Evolutionary conservation across 2,329 filamentous ascomycete genomes (phyloP), one percentile per base, ranked within the genome.

Genomic region (Calonectria honghensis): DNA sequence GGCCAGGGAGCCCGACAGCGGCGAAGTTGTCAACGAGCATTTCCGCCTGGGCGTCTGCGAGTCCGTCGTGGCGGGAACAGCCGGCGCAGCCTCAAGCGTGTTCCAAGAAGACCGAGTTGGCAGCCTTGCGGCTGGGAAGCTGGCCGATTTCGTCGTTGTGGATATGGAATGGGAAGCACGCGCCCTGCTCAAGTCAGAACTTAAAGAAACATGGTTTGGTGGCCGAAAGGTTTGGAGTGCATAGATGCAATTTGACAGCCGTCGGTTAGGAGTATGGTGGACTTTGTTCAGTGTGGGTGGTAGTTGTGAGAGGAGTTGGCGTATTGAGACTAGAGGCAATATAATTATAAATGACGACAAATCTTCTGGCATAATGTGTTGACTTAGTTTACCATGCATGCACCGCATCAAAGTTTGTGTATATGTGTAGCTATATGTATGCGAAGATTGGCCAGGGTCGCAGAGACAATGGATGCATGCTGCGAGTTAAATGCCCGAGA

Each of bases 151-250:
- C 68, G 88, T 89, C 3, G 78, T 84, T 5, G 78, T 85, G 3
- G 84, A 86, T 59, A 82, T 91, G 88, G 82, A 85, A 57, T 91
- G 89, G 88, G 86, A 88, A 39, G 84, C 86, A 18, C 84, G 84
- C 32, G 85, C 82, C 71, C 78, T 92, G 73, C 81, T 90, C 52
- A 82, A 85, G 32, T 88, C 88, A 0, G 84, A 80, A 68, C 84
- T 91, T 0, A 76, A 80, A 61, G 85, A 91, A 85, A 92, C 90
- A 0, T 92, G 89, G 89, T 89, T 88, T 74, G 84, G 79, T 3
- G 90, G 90, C 0, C 79, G 77, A 61, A 86, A 78, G 78, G 85
- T 89, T 1, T 88, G 79, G 79, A 77, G 77, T 64, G 64, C 73
- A 31, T 72, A 69, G 57, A 51, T 1, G 16, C 37, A 35, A 16